Percentiles rank a stretch among this genome's conserved stretches.
phyloP scores from a whole-genome alignment of 192 early-diverging fungal species.

The Coemansia sp. region DNA sequence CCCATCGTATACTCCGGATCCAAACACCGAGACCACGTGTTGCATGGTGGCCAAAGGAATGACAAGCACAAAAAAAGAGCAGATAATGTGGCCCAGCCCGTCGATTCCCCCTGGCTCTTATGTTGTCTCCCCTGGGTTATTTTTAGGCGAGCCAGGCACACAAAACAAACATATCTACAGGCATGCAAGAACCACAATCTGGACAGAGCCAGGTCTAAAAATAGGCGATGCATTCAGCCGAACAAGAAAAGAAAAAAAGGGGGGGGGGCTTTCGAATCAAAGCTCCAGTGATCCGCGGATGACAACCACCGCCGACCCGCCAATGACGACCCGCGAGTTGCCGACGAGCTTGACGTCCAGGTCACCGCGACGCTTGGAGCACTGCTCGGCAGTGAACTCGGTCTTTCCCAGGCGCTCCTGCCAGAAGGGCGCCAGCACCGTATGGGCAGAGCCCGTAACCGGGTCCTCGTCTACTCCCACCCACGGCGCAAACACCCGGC shows the following conservation, averaged over 20 bases:
- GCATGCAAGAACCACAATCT: too few species aligned
- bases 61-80: too few species aligned
- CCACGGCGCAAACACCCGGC: constrained; percentile 37
- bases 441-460: constrained; percentile 30
- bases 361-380: constrained; percentile 15
- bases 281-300: constrained; percentile 12
- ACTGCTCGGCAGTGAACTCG: constrained; percentile 14
- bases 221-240: too few species aligned
- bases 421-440: constrained; percentile 14
- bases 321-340: constrained; percentile 4
- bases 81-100: too few species aligned
- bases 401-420: constrained; percentile 1
- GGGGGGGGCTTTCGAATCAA: too few species aligned
- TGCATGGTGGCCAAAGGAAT: too few species aligned
- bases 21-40: constrained; percentile 16
- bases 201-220: too few species aligned
- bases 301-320: constrained; percentile 10
- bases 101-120: too few species aligned
- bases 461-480: constrained; percentile 30
- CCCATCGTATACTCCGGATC: constrained; percentile 15
- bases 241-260: too few species aligned
- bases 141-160: too few species aligned
- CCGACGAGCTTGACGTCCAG: background rate
- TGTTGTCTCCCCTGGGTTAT: too few species aligned
- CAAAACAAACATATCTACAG: too few species aligned